Base-by-base conservation (phyloP, 1,139 yeast species). In the Wickerhamomyces sp. region DNA sequence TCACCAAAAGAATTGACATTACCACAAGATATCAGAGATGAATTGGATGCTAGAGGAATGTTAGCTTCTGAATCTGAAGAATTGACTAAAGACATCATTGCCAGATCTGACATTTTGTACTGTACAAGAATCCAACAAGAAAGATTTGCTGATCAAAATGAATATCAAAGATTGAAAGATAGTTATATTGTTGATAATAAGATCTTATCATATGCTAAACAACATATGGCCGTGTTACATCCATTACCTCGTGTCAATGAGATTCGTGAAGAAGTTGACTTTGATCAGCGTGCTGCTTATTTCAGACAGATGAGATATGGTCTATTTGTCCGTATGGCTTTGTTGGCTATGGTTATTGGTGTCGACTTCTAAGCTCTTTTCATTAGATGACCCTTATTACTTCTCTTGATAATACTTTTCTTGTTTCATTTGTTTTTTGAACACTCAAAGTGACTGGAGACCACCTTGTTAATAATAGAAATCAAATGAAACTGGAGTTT, bases 301-400 rank as follows among this genome's bases (percentile, higher is more conserved):
- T 92, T 92, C 74, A 86, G 98, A 78, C 97, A 90, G 74, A 92
- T 92, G 97, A 84, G 94, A 67, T 92, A 92, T 61, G 99, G 99
- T 46, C 75, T 94, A 65, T 94, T 81, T 62, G 96, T 94, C 40
- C 88, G 99, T 76, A 94, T 94, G 99, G 98, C 98, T 16, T 72
- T 94, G 52, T 76, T 94, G 63, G 97, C 97, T 45, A 85, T 92
- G 95, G 98, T 94, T 49, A 80, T 94, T 67, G 98, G 98, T 57
- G 86, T 78, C 55, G 86, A 80, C 55, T 73, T 74, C 48, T 59
- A 43, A 47, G 22, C 27, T 26, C 8, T 20, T 19, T 8, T n/a
- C n/a, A n/a, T n/a, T n/a, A n/a, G n/a, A n/a, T n/a, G n/a, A n/a
- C n/a, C n/a, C n/a, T n/a, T n/a, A n/a, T n/a, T n/a, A n/a, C n/a